Conservation (phyloP, 192 early-diverging fungal genomes). For the Backusella macrospora region DNA sequence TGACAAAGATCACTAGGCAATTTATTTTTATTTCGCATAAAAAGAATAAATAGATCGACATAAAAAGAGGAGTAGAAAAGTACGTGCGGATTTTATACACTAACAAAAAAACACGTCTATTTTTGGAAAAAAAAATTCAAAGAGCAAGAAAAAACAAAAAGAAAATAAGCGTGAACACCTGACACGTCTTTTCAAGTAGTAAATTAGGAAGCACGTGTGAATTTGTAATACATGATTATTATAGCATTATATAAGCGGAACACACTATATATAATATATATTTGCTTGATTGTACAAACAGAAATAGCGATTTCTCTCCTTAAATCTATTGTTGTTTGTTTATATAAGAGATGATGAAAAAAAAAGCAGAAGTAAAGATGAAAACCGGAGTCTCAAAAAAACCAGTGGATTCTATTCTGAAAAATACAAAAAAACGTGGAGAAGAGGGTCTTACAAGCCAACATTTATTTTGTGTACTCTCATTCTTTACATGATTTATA, state of each 20-base stretch:
- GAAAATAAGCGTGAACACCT: not conserved
- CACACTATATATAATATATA: not conserved
- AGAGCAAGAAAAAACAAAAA: not conserved
- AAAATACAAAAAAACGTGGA: conserved; percentile 9
- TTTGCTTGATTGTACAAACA: not conserved
- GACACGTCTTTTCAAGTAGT: not conserved
- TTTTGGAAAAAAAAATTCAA: too few relatives aligned
- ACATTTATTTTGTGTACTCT: conserved; percentile 14
- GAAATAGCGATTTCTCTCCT: not conserved
- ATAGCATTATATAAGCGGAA: not conserved
- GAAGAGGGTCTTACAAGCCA: conserved; percentile 6
- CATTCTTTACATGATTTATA: not conserved
- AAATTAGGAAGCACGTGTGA: not conserved
- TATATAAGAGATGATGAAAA: not conserved
- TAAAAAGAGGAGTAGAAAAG: too few relatives aligned
- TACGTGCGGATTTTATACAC: too few relatives aligned
- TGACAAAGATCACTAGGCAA: too few relatives aligned
- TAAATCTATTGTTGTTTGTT: not conserved
- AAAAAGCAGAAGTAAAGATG: not conserved
- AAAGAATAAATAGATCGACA: too few relatives aligned
- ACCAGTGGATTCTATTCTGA: not conserved
- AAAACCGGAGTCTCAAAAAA: not conserved
- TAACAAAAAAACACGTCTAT: not conserved
- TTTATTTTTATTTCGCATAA: too few relatives aligned
- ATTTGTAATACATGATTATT: conserved; percentile 7